Percentiles rank a stretch among this genome's conserved stretches.
Evolutionary conservation across 306 rosid species (phyloP).

Genomic region (Acacia acuminata): DNA sequence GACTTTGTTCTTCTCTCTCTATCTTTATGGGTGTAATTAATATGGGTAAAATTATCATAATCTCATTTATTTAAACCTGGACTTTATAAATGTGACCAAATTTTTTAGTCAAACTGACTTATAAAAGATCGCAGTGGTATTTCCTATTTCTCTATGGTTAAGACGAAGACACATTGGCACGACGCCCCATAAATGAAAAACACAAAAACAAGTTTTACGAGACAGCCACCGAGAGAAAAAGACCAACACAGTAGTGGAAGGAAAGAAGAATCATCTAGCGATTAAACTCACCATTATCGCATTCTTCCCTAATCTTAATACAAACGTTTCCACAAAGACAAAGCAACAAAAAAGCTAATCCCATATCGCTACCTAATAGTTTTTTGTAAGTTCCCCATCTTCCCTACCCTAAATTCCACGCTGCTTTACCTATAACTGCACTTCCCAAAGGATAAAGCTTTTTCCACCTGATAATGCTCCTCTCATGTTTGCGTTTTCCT

Average conservation of each 20-base stretch:
- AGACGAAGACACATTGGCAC: slow-evolving; percentile 42
- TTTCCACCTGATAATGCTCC: slow-evolving; percentile 30
- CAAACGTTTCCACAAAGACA: neutral
- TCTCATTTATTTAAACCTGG: too few relatives aligned
- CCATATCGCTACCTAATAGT: slow-evolving; percentile 43
- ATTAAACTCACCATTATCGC: slow-evolving; percentile 46
- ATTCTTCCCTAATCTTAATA: slow-evolving; percentile 10
- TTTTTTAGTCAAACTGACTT: too few relatives aligned
- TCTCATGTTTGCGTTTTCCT: neutral
- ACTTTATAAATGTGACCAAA: too few relatives aligned
- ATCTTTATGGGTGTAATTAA: too few relatives aligned
- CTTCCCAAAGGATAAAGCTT: slow-evolving; percentile 6
- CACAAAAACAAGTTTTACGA: slow-evolving; percentile 15
- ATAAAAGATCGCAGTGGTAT: too few relatives aligned
- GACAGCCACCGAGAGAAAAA: neutral
- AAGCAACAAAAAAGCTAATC: slow-evolving; percentile 1
- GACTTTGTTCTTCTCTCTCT: too few relatives aligned
- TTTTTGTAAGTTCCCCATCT: slow-evolving; percentile 13
- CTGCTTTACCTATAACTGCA: slow-evolving; percentile 22
- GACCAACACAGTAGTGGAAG: neutral
- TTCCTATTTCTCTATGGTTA: slow-evolving; percentile 7
- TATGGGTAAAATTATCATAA: too few relatives aligned
- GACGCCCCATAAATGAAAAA: slow-evolving; percentile 2
- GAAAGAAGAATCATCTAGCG: neutral
- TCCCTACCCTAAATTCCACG: slow-evolving; percentile 36